A percentile compares a stretch with the other conserved stretches of the same genome.
phyloP scores from a whole-genome alignment of 345 rosid genomes.

The Lepidium sativum region DNA sequence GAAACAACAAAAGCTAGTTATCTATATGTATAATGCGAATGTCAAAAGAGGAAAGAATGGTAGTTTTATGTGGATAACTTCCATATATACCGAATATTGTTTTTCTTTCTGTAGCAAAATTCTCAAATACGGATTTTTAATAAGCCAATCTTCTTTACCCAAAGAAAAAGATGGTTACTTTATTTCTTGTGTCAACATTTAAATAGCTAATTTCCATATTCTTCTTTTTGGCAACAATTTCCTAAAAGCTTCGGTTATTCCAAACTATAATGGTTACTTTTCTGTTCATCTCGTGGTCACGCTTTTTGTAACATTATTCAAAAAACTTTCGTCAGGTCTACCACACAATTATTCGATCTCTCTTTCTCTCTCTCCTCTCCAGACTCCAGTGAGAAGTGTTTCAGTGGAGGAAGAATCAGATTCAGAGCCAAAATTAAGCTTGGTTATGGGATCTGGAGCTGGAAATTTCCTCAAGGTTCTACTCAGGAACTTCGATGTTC shows the following conservation, averaged over 20 bases:
- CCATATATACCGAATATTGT: neutral
- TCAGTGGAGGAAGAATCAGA: slow-evolving; percentile 9
- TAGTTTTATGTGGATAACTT: neutral
- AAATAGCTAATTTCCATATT: neutral
- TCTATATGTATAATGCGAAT: too few relatives aligned
- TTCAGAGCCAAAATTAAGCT: slow-evolving; percentile 6
- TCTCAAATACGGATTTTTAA: neutral
- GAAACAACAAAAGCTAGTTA: too few relatives aligned
- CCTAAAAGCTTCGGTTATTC: neutral
- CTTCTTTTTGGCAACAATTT: neutral
- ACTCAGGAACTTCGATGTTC: slow-evolving; percentile 74
- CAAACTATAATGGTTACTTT: neutral
- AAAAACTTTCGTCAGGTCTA: neutral
- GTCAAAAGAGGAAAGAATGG: too few relatives aligned
- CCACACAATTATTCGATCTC: slow-evolving; percentile 7
- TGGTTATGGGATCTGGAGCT: slow-evolving; percentile 60
- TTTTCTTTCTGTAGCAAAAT: neutral
- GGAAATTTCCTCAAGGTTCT: slow-evolving; percentile 62
- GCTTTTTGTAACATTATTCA: slow-evolving; percentile 2
- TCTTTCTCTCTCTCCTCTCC: neutral
- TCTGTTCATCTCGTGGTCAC: slow-evolving; percentile 3
- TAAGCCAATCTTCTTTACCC: neutral
- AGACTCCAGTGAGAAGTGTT: neutral
- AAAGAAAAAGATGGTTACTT: neutral
- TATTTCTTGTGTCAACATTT: neutral